Base-by-base conservation (phyloP, 106 monocot species). In the Gastrodia elata region DNA sequence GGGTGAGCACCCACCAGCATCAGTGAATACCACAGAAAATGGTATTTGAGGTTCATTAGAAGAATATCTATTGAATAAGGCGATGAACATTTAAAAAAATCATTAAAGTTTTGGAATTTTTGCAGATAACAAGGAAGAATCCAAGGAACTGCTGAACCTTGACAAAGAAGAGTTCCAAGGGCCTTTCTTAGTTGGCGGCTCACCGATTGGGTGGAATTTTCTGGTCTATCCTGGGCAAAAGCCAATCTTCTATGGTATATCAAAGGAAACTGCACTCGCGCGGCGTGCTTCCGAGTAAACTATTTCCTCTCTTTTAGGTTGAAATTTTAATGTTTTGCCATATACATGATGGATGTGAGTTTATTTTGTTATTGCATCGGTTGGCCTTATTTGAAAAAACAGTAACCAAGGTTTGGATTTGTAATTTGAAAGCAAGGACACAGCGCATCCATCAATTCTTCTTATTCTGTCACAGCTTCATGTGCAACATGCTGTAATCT, bases 151-250 rank as follows among this genome's bases (percentile, higher is more conserved):
- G 6, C 5, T 11, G 32, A 52, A 56, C 10, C 9, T 49, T 49
- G 10, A 14, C 2, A 71, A 75, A 42, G 38, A 52, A 48, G 76
- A 65, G 9, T 34, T 49, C 37, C 64, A 24, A 22, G 76, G 52
- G 22, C 72, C 72, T 38, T 71, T 22, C 28, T 18, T 72, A 28
- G 57, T 76, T 11, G 81, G 76, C 26, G 81, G 76, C 8, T 81
- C 81, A 5, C 76, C 72, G 4, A 44, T 76, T 22, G 80, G 80
- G 2, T 80, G 80, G 80, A 80, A 76, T 57, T 81, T 42, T 34
- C 38, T 81, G 15, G 18, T 80, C 7, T 75, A 64, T 42, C 71
- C 26, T 1, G 28, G 76, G 28, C 8, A 26, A 15, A 26, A 64
- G 6, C 65, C 71, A 4, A 39, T 72, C 14, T 81, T 71, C 41